Conservation (phyloP, 768 basidiomycete species). For the Cystofilobasidium ferigula region DNA sequence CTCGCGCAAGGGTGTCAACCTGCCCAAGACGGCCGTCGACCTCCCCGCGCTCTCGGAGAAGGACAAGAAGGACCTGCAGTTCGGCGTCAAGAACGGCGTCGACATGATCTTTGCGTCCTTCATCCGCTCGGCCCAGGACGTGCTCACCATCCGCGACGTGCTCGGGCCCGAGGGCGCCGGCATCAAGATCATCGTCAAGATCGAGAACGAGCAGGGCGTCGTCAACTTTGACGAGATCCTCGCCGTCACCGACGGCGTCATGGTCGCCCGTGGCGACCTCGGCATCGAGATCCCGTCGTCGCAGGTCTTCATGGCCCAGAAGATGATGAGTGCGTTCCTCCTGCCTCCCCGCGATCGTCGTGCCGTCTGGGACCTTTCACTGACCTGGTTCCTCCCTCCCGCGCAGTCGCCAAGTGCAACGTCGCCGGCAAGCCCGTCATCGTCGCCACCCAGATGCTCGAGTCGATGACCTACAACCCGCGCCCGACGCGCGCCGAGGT, state of each 20-base stretch:
- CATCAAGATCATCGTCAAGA: conserved; percentile 99
- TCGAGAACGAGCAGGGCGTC: conserved; percentile 98
- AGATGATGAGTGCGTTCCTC: conserved; percentile 71
- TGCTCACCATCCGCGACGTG: conserved; percentile 80
- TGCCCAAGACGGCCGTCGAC: conserved; percentile 95
- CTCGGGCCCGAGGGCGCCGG: conserved; percentile 87
- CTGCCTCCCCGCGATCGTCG: too few relatives aligned
- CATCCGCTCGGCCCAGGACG: conserved; percentile 89
- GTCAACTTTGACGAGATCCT: conserved; percentile 98
- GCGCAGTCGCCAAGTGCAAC: conserved; percentile 44
- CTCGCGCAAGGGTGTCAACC: conserved; percentile 97
- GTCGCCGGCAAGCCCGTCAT: conserved; percentile 95
- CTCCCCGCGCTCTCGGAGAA: conserved; percentile 94
- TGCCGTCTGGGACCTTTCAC: background rate
- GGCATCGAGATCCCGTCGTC: conserved; percentile 99
- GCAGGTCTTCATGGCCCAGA: conserved; percentile 98
- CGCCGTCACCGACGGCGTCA: conserved; percentile 89
- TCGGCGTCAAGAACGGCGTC: conserved; percentile 93
- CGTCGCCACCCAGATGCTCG: conserved; percentile 59
- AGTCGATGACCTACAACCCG: conserved; percentile 99
- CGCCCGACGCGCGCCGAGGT: conserved; percentile 97
- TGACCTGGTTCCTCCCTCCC: background rate
- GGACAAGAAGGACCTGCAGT: conserved; percentile 88
- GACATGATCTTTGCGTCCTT: conserved; percentile 99
- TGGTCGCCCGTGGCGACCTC: conserved; percentile 98